These are phyloP conservation scores for Trichoderma sp. DNA, from an alignment of 2,329 filamentous ascomycete genomes.

Conservation along the genomic window DNA sequence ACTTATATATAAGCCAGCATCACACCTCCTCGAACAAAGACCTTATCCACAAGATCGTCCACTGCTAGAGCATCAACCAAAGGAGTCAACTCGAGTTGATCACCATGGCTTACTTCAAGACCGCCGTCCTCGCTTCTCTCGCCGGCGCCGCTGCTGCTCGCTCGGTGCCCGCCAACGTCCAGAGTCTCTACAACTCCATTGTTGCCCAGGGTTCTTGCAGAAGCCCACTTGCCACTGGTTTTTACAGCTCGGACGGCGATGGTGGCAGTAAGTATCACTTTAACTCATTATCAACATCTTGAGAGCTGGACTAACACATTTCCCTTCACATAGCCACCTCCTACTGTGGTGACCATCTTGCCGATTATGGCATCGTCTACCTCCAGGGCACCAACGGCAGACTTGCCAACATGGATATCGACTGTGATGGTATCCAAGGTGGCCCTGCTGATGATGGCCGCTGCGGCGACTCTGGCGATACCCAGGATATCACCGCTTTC, in stretches of 20 bases:
- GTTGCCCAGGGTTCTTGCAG: constrained; percentile 37
- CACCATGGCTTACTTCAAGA: constrained; percentile 14
- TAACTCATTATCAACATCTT: neutral
- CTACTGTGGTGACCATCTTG: constrained; percentile 48
- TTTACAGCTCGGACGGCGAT: constrained; percentile 39
- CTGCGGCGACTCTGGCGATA: constrained; percentile 44
- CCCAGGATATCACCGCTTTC: constrained; percentile 49
- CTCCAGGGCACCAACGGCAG: constrained; percentile 42
- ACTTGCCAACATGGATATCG: constrained; percentile 56
- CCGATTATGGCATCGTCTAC: constrained; percentile 45
- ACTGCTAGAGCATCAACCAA: neutral
- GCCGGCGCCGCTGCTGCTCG: constrained; percentile 27
- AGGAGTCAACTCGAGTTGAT: neutral
- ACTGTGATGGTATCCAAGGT: constrained; percentile 53
- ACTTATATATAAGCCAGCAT: neutral
- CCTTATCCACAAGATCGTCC: neutral
- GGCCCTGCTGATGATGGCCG: constrained; percentile 41
- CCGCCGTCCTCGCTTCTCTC: constrained; percentile 26
- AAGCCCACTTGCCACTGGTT: constrained; percentile 38
- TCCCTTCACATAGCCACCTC: constrained; percentile 29
- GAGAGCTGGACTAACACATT: neutral
- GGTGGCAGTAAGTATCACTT: constrained; percentile 33
- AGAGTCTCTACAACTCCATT: constrained; percentile 41
- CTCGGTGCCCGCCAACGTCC: constrained; percentile 41
- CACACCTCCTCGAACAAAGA: neutral